Conservation (phyloP, 1,139 yeast species). For the Yamadazyma blattariae region DNA sequence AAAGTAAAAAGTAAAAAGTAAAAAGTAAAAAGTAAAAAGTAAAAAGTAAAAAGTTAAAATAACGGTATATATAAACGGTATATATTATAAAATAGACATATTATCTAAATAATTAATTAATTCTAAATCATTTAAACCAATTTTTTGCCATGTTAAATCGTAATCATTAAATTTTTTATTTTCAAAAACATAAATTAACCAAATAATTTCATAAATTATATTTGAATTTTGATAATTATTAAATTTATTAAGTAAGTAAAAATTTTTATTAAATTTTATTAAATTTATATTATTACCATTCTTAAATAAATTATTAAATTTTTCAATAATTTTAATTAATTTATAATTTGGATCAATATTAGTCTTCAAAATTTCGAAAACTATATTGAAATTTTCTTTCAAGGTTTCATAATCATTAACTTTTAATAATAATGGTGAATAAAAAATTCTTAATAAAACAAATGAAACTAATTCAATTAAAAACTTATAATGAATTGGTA, state of each 20-base stretch:
- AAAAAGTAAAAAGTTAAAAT: background rate
- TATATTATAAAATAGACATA: slow-evolving; percentile 7
- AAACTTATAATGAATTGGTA: slow-evolving; percentile 43
- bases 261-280: slow-evolving; percentile 15
- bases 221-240: slow-evolving; percentile 38
- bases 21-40: too few species aligned
- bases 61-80: background rate
- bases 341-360: slow-evolving; percentile 22
- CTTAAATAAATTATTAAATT: slow-evolving; percentile 23
- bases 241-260: slow-evolving; percentile 35
- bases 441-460: slow-evolving; percentile 32
- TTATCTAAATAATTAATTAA: slow-evolving; percentile 20
- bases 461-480: slow-evolving; percentile 35
- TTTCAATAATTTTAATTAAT: slow-evolving; percentile 27
- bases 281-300: slow-evolving; percentile 10
- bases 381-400: slow-evolving; percentile 26
- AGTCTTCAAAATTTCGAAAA: slow-evolving; percentile 22
- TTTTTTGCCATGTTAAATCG: slow-evolving; percentile 26
- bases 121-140: slow-evolving; percentile 25
- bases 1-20: too few species aligned
- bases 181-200: slow-evolving; percentile 34
- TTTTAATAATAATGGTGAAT: slow-evolving; percentile 36
- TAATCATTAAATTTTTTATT: slow-evolving; percentile 7
- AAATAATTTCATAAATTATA: slow-evolving; percentile 39
- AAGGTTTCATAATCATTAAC: slow-evolving; percentile 30